These are phyloP conservation scores for Hyaloscypha hepaticicola DNA, from an alignment of 495 filamentous ascomycete species.

Conservation along the genomic window DNA sequence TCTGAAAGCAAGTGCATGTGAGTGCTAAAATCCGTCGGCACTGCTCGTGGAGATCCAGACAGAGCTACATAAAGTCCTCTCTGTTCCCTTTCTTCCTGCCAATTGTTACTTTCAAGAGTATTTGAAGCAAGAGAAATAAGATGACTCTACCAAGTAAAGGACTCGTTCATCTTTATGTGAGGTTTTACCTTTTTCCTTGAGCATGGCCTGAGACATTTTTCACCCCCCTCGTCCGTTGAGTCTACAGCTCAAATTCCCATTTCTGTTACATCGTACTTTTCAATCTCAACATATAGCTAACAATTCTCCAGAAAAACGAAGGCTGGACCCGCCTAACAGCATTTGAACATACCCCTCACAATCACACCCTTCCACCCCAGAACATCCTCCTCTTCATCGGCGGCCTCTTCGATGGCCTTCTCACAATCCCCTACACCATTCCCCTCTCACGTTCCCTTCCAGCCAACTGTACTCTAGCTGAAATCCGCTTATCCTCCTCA, in stretches of 20 bases:
- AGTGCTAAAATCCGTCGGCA: no score
- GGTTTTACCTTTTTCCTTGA: no score
- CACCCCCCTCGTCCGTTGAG: neutral
- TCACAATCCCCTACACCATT: slow-evolving; percentile 62
- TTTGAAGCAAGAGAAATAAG: neutral
- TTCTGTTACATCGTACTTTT: neutral
- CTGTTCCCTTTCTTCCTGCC: no score
- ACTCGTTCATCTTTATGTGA: neutral
- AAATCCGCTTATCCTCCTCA: slow-evolving; percentile 59
- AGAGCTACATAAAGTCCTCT: neutral
- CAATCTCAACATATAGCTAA: neutral
- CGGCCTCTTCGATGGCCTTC: slow-evolving; percentile 78
- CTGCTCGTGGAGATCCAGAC: no score
- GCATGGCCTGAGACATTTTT: no score
- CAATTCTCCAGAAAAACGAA: neutral
- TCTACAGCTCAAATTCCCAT: no score
- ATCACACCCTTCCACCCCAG: slow-evolving; percentile 20
- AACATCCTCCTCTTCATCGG: slow-evolving; percentile 82
- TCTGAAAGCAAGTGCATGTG: no score
- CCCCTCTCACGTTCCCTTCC: slow-evolving; percentile 56
- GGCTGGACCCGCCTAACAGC: slow-evolving; percentile 43
- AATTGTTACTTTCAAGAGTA: neutral
- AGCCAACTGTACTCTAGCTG: slow-evolving; percentile 61
- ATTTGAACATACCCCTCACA: slow-evolving; percentile 54
- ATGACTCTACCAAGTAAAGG: neutral